These are phyloP conservation scores for Trichoderma harzianum DNA, from an alignment of 2,329 filamentous ascomycete genomes.

Conservation along the genomic window DNA sequence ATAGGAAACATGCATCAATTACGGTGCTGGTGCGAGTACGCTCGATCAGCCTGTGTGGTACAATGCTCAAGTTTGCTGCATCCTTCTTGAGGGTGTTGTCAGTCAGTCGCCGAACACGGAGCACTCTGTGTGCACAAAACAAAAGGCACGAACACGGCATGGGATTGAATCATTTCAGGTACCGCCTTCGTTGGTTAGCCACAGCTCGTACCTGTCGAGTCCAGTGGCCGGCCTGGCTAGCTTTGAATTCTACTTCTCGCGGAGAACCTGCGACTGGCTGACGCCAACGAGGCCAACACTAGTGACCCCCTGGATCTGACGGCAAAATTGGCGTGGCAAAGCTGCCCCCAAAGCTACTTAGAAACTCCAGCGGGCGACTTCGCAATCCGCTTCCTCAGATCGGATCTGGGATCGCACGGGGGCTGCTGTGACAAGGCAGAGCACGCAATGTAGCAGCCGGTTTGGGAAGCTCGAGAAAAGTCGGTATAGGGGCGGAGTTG, in stretches of 20 bases:
- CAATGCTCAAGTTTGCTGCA: neutral
- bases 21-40: neutral
- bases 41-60: neutral
- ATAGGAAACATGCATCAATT: constrained; percentile 8
- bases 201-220: neutral
- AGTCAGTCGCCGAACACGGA: neutral
- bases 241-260: neutral
- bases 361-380: neutral
- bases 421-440: neutral
- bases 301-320: constrained; percentile 5
- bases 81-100: neutral
- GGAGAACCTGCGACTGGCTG: neutral
- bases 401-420: constrained; percentile 11
- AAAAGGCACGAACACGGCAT: neutral
- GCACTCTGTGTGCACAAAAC: neutral
- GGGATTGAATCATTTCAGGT: neutral
- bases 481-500: constrained; percentile 1
- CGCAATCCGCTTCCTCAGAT: constrained; percentile 4
- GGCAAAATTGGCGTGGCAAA: neutral
- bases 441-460: neutral
- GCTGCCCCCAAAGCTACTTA: neutral
- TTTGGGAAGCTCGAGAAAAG: constrained; percentile 6
- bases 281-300: constrained; percentile 1
- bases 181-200: neutral
- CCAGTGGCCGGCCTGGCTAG: neutral